These are phyloP conservation scores for Neonectria neomacrospora DNA, from an alignment of 2,329 filamentous ascomycete genomes.

Conservation along the genomic window DNA sequence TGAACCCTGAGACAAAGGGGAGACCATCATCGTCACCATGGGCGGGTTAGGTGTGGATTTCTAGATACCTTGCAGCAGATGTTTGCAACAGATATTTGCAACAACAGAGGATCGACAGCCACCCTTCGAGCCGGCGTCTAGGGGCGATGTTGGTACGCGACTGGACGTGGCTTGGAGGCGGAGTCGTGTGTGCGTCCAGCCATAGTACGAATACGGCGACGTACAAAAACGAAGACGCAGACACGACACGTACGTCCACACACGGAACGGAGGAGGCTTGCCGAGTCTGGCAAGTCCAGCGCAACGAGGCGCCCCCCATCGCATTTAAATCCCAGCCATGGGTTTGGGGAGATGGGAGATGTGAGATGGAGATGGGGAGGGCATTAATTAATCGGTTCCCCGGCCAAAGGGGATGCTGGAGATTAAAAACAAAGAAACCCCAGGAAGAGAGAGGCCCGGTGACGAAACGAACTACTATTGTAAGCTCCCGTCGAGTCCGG, in stretches of 20 bases:
- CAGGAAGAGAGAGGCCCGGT: neutral
- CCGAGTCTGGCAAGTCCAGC: slow-evolving; percentile 17
- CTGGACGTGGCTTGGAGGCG: slow-evolving; percentile 13
- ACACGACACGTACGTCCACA: slow-evolving; percentile 12
- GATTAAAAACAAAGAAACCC: neutral
- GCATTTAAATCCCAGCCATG: slow-evolving; percentile 1
- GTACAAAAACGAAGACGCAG: slow-evolving; percentile 12
- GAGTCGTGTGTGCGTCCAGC: neutral
- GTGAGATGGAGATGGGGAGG: slow-evolving; percentile 10
- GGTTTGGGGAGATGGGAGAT: neutral
- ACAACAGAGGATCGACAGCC: neutral
- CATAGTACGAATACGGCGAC: slow-evolving; percentile 7
- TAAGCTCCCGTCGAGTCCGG: neutral
- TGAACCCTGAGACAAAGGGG: neutral
- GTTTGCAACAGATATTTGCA: too few species aligned
- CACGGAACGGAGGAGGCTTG: slow-evolving; percentile 9
- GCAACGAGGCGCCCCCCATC: neutral
- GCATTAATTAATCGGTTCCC: slow-evolving; percentile 19
- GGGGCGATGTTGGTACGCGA: slow-evolving; percentile 2
- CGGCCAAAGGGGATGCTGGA: slow-evolving; percentile 14
- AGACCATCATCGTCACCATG: neutral
- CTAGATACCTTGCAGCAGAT: too few species aligned
- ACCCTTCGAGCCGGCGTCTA: neutral
- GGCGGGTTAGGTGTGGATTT: too few species aligned
- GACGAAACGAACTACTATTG: neutral